Evolutionary conservation across 768 basidiomycete genomes (phyloP), one percentile per base, ranked within the genome.

Genomic region (Pleurotus ostreatus): DNA sequence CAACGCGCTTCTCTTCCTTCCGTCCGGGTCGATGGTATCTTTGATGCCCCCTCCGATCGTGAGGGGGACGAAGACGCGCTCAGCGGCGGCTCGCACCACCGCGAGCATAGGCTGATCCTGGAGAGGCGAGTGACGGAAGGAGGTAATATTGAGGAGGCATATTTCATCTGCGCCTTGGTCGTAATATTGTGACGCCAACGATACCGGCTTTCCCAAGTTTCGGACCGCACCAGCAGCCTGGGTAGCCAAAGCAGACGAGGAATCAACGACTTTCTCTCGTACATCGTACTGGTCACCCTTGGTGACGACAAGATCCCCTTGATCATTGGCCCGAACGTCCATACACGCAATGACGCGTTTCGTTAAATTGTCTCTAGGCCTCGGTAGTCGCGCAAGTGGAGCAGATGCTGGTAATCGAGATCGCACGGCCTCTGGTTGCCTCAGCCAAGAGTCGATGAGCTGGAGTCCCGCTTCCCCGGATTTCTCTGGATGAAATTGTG

Each of bases 281-380:
- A 98, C 95, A 68, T 98, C 94, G 73, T 99, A 99, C 69, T 97
- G 97, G 70, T 99, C 97, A 56, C 97, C 97, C 74, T 99, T 99
- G 43, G 97, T 99, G 1, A 99, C 97, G 57, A 99, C 94, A 53
- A 99, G 85, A 69, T 99, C 97, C 25, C 97, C 97, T 12, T 85
- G 69, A 68, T 99, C 97, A 70, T 98, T 98, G 16, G 94, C 84
- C 45, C 97, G 88, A 18, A 99, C 96, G 69, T 99, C 97, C 83
- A 99, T 85, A 70, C 96, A 98, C 13, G 97, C 96, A 60, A 98
- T 83, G 67, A 99, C 89, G 46, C 97, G 90, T 70, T 92, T 98
- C 2, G 94, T 96, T 59, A 96, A 83, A 9, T 84, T 80, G 67
- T 92, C 83, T 53, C 66, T 75, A 5, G 75, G 68, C 55, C 72